Evolutionary conservation across 768 basidiomycete genomes (phyloP).

Genomic region (Collybiopsis luxurians): DNA sequence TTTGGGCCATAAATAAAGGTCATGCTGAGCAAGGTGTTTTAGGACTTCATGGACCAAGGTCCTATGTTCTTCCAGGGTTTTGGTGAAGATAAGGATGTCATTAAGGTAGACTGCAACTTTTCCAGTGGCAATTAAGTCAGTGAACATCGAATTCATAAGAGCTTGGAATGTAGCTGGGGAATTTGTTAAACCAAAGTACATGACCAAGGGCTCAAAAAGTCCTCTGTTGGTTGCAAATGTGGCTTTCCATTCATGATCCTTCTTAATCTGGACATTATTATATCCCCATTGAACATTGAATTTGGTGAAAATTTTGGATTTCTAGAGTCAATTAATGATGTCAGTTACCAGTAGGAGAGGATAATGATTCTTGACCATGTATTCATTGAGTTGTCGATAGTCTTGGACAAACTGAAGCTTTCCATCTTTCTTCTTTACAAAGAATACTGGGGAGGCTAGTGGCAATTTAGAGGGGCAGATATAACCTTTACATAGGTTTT

Average conservation of each 20-base stretch:
- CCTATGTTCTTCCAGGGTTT: slow-evolving; percentile 8
- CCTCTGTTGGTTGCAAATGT: slow-evolving; percentile 36
- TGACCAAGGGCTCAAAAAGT: slow-evolving; percentile 38
- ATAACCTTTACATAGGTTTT: slow-evolving; percentile 15
- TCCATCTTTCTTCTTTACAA: slow-evolving; percentile 22
- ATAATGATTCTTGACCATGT: slow-evolving; percentile 28
- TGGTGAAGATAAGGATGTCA: slow-evolving; percentile 26
- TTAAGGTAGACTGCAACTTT: slow-evolving; percentile 30
- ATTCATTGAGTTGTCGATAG: slow-evolving; percentile 23
- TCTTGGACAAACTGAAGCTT: slow-evolving; percentile 17
- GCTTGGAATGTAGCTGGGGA: slow-evolving; percentile 26
- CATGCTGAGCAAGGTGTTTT: slow-evolving; percentile 12
- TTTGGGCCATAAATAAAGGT: slow-evolving; percentile 21
- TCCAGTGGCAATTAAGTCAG: slow-evolving; percentile 19
- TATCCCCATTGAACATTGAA: slow-evolving; percentile 38
- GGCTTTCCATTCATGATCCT: slow-evolving; percentile 43
- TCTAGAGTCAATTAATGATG: slow-evolving; percentile 25
- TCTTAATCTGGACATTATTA: slow-evolving; percentile 37
- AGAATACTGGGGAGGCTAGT: slow-evolving; percentile 16
- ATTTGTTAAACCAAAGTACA: slow-evolving; percentile 38
- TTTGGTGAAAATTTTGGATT: slow-evolving; percentile 26
- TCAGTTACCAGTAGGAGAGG: slow-evolving; percentile 32
- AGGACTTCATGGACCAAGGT: slow-evolving; percentile 14
- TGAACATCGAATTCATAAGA: slow-evolving; percentile 33
- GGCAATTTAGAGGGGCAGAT: slow-evolving; percentile 18